A percentile compares a stretch with the other conserved stretches of the same genome.
Evolutionary conservation across 352 stramenopile species (phyloP).

Genomic region (Pythium dissimile): DNA sequence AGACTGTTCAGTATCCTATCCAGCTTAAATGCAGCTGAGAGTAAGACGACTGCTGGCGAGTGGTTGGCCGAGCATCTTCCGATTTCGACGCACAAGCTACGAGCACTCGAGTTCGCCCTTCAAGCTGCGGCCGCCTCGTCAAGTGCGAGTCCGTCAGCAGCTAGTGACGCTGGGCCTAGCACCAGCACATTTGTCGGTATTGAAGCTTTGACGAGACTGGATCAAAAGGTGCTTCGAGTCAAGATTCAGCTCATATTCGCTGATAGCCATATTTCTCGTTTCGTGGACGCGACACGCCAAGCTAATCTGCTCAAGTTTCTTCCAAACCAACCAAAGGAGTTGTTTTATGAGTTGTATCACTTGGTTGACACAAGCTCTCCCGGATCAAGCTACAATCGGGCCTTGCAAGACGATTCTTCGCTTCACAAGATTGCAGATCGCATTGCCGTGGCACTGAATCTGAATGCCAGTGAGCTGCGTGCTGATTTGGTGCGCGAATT

Average conservation of each 20-base stretch:
- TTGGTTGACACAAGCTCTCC: not conserved
- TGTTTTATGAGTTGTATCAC: constrained; percentile 35
- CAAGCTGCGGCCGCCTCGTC: constrained; percentile 12
- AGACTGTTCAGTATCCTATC: constrained; percentile 21
- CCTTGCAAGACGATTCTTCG: not conserved
- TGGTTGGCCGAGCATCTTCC: constrained; percentile 27
- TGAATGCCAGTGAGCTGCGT: constrained; percentile 17
- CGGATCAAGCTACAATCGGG: too few species aligned
- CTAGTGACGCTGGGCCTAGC: too few species aligned
- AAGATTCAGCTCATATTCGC: constrained; percentile 26
- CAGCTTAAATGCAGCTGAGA: constrained; percentile 20
- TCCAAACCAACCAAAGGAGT: constrained; percentile 15
- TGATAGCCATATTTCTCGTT: constrained; percentile 2
- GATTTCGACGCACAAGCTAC: constrained; percentile 22
- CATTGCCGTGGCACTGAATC: constrained; percentile 17
- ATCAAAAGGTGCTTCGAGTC: constrained; percentile 18
- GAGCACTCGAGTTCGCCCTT: constrained; percentile 26
- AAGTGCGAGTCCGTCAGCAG: not conserved
- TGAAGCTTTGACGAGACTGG: constrained; percentile 19
- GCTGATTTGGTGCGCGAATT: constrained; percentile 26
- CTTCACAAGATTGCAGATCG: constrained; percentile 24
- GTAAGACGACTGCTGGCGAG: constrained; percentile 27
- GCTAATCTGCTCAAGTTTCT: constrained; percentile 15
- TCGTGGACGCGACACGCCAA: constrained; percentile 8
- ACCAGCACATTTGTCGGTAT: constrained; percentile 24